phyloP scores from a whole-genome alignment of 139 green algal species.

The Chlamydomonas urium region DNA sequence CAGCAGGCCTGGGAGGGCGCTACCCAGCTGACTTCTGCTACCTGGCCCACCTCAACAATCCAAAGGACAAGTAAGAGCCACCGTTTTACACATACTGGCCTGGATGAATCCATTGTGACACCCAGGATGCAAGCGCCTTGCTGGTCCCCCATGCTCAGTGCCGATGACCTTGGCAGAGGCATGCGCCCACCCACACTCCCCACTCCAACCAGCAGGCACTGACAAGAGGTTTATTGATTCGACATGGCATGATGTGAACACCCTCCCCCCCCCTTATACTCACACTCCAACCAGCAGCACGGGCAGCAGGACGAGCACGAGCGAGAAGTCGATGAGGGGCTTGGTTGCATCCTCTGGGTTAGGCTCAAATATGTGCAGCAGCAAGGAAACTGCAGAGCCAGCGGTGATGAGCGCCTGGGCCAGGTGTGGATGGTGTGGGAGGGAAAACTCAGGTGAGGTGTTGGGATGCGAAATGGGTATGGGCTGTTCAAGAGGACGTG shows the following conservation, averaged over 20 bases:
- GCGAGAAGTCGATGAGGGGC: conserved; percentile 6
- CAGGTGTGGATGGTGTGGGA: too few relatives aligned
- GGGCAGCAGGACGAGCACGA: neutral
- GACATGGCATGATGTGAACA: neutral
- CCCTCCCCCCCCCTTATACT: too few relatives aligned
- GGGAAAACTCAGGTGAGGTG: too few relatives aligned
- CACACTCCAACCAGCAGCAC: conserved; percentile 13
- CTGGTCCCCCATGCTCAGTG: too few relatives aligned
- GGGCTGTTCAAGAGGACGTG: too few relatives aligned
- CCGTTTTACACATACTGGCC: neutral
- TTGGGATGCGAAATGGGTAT: too few relatives aligned
- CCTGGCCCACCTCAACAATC: neutral
- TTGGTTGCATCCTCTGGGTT: neutral
- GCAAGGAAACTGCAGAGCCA: conserved; percentile 10
- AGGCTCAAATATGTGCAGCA: conserved; percentile 8
- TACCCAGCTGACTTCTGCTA: neutral
- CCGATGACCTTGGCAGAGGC: too few relatives aligned
- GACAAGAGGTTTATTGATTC: neutral
- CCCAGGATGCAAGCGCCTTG: too few relatives aligned
- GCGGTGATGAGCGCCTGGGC: conserved; percentile 25
- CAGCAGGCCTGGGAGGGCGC: neutral
- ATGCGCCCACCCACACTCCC: too few relatives aligned
- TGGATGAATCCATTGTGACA: too few relatives aligned
- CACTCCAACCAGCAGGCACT: too few relatives aligned
- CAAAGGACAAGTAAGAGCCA: neutral